These are phyloP conservation scores for Polytrichum formosum DNA, from an alignment of 225 moss, liverwort and hornwort species.

Conservation along the genomic window DNA sequence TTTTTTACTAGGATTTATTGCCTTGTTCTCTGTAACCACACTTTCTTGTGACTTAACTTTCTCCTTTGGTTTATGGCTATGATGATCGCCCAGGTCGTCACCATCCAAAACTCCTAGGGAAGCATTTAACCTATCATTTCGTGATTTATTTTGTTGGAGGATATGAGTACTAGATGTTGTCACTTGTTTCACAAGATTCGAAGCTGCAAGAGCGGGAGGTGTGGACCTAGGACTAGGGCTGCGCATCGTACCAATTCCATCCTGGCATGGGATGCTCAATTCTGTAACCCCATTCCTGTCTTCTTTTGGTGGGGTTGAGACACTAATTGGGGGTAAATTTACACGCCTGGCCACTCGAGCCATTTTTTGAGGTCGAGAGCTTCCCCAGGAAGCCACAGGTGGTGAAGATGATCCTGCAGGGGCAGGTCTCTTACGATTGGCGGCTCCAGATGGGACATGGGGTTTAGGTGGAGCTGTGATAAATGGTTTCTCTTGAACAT, in stretches of 20 bases:
- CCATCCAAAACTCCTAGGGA: conserved; percentile 66
- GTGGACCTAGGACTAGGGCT: conserved; percentile 53
- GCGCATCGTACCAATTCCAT: conserved; percentile 23
- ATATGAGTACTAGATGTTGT: conserved; percentile 35
- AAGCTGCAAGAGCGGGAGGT: conserved; percentile 45
- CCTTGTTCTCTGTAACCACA: conserved; percentile 61
- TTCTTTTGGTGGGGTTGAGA: conserved; percentile 50
- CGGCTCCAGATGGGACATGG: conserved; percentile 42
- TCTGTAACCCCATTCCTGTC: conserved; percentile 45
- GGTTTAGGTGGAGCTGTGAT: conserved; percentile 51
- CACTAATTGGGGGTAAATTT: conserved; percentile 60
- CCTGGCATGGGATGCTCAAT: conserved; percentile 33
- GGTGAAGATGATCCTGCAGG: conserved; percentile 89
- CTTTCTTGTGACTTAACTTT: conserved; percentile 69
- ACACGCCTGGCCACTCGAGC: conserved; percentile 63
- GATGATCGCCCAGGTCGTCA: conserved; percentile 68
- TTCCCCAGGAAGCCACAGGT: conserved; percentile 84
- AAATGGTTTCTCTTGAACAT: conserved; percentile 68
- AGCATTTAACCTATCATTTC: conserved; percentile 45
- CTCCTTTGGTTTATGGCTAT: conserved; percentile 67
- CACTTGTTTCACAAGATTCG: conserved; percentile 57
- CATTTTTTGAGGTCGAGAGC: conserved; percentile 85
- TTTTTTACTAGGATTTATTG: conserved; percentile 48
- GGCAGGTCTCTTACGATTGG: conserved; percentile 85
- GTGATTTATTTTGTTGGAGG: conserved; percentile 42